phyloP scores from a whole-genome alignment of 2,329 filamentous ascomycete genomes.

The Sporothrix luriei region DNA sequence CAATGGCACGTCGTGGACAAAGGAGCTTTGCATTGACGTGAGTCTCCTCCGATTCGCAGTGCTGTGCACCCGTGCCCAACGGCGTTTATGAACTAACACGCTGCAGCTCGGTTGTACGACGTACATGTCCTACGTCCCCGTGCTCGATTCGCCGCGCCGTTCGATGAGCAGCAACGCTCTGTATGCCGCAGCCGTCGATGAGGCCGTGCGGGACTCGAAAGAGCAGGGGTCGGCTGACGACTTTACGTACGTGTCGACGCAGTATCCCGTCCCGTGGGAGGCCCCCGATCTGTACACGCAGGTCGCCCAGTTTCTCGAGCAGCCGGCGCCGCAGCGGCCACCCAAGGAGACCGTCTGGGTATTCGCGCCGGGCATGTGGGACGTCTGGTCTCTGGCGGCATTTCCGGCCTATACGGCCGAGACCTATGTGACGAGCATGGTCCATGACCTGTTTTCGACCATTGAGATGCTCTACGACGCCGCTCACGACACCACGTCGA shows the following conservation, averaged over 20 bases:
- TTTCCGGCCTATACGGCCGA: conserved; percentile 49
- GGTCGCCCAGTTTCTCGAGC: conserved; percentile 51
- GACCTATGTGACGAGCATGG: conserved; percentile 44
- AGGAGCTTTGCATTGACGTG: conserved; percentile 54
- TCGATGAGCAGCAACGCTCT: conserved; percentile 58
- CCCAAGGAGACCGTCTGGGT: conserved; percentile 57
- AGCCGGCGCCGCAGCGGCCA: conserved; percentile 41
- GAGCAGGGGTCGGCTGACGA: conserved; percentile 46
- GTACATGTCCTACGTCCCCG: conserved; percentile 52
- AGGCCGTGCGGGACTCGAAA: conserved; percentile 41
- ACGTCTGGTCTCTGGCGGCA: conserved; percentile 56
- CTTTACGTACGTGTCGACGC: conserved; percentile 49
- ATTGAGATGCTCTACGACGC: conserved; percentile 53
- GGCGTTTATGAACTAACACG: not conserved
- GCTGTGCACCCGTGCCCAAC: conserved; percentile 45
- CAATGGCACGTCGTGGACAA: conserved; percentile 49
- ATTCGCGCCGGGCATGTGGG: conserved; percentile 58
- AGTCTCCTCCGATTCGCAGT: conserved; percentile 45
- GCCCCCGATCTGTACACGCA: conserved; percentile 51
- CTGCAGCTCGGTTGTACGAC: conserved; percentile 51
- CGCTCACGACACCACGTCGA: conserved; percentile 47
- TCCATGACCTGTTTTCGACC: conserved; percentile 49
- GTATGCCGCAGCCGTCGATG: conserved; percentile 53
- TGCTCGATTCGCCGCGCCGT: conserved; percentile 28
- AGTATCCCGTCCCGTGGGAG: conserved; percentile 48